These are phyloP conservation scores for Solanum ossicruentum DNA, from an alignment of 257 asterid genomes.

Conservation along the genomic window DNA sequence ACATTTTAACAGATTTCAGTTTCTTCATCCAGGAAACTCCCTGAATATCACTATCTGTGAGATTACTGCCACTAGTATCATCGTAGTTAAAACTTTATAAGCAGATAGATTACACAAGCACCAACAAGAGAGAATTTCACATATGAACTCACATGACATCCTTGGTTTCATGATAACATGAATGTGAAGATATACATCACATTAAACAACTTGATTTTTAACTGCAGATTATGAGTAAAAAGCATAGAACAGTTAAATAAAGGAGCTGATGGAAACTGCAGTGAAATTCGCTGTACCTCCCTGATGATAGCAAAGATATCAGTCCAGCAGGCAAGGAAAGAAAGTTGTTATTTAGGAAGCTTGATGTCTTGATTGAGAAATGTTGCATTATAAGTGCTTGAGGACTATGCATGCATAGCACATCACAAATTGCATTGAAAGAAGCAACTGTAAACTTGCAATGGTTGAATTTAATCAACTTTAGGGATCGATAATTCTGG, in stretches of 20 bases:
- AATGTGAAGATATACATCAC: neutral
- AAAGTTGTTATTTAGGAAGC: constrained; percentile 43
- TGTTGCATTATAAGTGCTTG: constrained; percentile 55
- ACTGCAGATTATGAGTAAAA: neutral
- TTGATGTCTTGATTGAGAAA: constrained; percentile 83
- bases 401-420: constrained; percentile 39
- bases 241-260: neutral
- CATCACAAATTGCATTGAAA: constrained; percentile 55
- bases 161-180: neutral
- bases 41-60: neutral
- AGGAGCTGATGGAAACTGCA: neutral
- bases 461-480: constrained; percentile 57
- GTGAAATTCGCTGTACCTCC: constrained; percentile 37
- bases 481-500: constrained; percentile 54
- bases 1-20: neutral
- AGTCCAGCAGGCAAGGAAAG: constrained; percentile 49
- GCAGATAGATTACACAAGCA: neutral
- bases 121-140: neutral
- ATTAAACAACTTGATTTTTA: neutral
- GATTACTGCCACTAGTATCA: neutral
- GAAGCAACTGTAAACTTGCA: constrained; percentile 74
- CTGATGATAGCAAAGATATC: constrained; percentile 49
- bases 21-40: neutral
- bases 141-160: neutral
- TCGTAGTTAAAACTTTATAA: neutral